Evolutionary conservation across 2,329 filamentous ascomycete species (phyloP).

Genomic region (Neopestalotiopsis clavispora): DNA sequence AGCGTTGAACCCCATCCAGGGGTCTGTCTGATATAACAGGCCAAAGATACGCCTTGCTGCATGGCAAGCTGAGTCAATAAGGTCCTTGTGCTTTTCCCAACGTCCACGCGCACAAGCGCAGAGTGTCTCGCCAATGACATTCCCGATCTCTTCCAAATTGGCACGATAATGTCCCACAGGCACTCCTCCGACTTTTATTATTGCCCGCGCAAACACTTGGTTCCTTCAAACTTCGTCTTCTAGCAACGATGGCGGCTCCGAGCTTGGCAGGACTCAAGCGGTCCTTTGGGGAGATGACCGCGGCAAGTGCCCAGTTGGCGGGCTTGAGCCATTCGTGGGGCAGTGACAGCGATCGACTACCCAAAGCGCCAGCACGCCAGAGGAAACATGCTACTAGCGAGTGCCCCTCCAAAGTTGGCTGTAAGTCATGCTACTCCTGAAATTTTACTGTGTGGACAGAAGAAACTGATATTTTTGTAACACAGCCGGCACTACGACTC

Average conservation of each 20-base stretch:
- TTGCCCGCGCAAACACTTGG: not conserved
- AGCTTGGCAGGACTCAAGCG: constrained; percentile 47
- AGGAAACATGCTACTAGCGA: not conserved
- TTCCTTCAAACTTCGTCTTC: not conserved
- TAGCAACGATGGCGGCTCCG: constrained; percentile 10
- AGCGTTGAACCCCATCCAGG: not conserved
- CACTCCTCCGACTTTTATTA: not conserved
- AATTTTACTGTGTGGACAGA: not conserved
- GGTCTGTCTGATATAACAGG: not conserved
- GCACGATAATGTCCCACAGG: not conserved
- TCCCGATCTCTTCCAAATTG: not conserved
- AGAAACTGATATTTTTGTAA: not conserved
- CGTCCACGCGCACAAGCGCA: not conserved
- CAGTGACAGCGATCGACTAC: not conserved
- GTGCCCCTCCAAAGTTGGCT: constrained; percentile 6
- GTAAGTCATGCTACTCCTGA: constrained; percentile 1
- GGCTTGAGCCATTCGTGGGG: constrained; percentile 20
- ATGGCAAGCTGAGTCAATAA: not conserved
- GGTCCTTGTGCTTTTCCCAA: not conserved
- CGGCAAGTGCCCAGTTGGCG: constrained; percentile 23
- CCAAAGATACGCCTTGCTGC: not conserved
- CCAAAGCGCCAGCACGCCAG: constrained; percentile 15
- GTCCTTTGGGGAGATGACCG: constrained; percentile 40
- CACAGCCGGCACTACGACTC: constrained; percentile 1
- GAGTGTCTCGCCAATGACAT: not conserved